These are phyloP conservation scores for Coemansia sp. DNA, from an alignment of 192 early-diverging fungal species.

Conservation along the genomic window DNA sequence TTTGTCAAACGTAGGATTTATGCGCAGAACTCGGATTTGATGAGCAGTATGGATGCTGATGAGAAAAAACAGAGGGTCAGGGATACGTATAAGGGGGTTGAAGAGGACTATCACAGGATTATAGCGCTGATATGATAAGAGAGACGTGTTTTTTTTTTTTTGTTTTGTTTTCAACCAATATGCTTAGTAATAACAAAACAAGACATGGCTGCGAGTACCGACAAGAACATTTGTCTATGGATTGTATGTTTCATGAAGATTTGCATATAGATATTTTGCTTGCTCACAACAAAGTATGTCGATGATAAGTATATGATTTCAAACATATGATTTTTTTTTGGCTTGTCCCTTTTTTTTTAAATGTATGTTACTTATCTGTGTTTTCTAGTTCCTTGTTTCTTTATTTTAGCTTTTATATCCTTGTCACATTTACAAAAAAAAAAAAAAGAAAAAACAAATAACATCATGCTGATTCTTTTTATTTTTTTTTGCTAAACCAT, in stretches of 20 bases:
- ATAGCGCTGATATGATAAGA: slow-evolving; percentile 18
- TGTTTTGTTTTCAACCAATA: neutral
- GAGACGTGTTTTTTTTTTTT: slow-evolving; percentile 44
- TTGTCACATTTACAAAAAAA: neutral
- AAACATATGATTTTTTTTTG: neutral
- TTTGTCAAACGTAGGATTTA: slow-evolving; percentile 86
- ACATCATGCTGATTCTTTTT: neutral
- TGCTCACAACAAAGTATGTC: slow-evolving; percentile 25
- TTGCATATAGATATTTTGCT: slow-evolving; percentile 57
- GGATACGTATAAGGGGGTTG: slow-evolving; percentile 72
- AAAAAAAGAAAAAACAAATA: neutral
- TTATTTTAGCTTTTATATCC: neutral
- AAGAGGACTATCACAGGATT: slow-evolving; percentile 75
- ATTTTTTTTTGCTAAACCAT: too few relatives aligned
- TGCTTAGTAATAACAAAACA: too few relatives aligned
- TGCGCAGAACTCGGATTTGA: slow-evolving; percentile 75
- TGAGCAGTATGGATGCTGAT: slow-evolving; percentile 63
- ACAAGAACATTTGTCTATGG: slow-evolving; percentile 83
- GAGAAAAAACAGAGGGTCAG: slow-evolving; percentile 74
- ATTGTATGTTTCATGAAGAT: slow-evolving; percentile 67
- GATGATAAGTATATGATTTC: slow-evolving; percentile 9
- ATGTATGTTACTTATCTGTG: too few relatives aligned
- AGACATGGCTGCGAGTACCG: slow-evolving; percentile 73
- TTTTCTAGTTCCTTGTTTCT: too few relatives aligned
- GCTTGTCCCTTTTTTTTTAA: neutral